Evolutionary conservation across 176 grass and related monocot species (phyloP).

Genomic region (Carex scoparia): DNA sequence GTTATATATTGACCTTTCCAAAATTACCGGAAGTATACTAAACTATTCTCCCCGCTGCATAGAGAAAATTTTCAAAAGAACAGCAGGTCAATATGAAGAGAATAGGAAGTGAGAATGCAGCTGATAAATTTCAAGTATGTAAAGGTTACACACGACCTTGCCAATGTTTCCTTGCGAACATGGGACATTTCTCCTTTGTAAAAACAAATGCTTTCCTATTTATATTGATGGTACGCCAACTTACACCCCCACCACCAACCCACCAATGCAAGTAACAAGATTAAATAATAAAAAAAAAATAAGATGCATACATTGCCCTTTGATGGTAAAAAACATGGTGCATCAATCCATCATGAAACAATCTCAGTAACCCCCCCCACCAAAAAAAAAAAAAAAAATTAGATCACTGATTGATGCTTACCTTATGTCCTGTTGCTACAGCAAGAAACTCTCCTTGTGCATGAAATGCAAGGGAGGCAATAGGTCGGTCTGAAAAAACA

Average conservation of each 20-base stretch:
- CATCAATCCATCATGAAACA: background rate
- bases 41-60: background rate
- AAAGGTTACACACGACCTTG: background rate
- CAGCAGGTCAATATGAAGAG: background rate
- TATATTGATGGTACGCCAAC: background rate
- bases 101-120: background rate
- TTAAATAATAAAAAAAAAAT: background rate
- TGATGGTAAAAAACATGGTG: background rate
- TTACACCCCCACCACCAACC: background rate
- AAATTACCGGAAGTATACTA: background rate
- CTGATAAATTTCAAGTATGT: background rate
- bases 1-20: background rate
- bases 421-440: slow-evolving; percentile 99
- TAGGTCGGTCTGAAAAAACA: slow-evolving; percentile 69
- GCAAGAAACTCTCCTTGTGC: slow-evolving; percentile 88
- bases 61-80: background rate
- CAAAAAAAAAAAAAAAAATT: background rate
- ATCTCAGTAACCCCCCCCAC: background rate
- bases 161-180: background rate
- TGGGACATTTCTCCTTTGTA: background rate
- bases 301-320: background rate
- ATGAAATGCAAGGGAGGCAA: slow-evolving; percentile 99
- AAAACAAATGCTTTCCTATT: background rate
- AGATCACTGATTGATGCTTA: slow-evolving; percentile 22
- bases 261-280: background rate